phyloP scores from a whole-genome alignment of 2,329 filamentous ascomycete species.

The Aspergillus sp. region DNA sequence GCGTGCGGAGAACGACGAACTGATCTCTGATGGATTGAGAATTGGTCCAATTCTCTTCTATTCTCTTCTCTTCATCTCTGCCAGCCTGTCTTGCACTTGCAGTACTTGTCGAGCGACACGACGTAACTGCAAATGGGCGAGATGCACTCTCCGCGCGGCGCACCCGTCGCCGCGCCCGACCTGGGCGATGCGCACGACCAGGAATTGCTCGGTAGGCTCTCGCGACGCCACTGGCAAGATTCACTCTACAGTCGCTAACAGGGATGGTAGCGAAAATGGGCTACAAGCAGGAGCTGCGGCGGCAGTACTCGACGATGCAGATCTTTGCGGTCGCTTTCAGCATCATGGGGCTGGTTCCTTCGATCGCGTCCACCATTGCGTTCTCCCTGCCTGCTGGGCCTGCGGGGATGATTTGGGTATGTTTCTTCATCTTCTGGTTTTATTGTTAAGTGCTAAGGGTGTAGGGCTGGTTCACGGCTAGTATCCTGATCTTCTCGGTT shows the following conservation, averaged over 20 bases:
- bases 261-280: slow-evolving; percentile 31
- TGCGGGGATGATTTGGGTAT: slow-evolving; percentile 61
- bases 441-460: background rate
- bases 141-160: background rate
- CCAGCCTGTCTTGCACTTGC: too few species aligned
- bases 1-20: too few species aligned
- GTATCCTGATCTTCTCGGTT: slow-evolving; percentile 58
- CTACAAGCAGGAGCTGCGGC: slow-evolving; percentile 61
- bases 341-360: slow-evolving; percentile 63
- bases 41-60: background rate
- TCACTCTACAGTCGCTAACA: background rate
- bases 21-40: too few species aligned
- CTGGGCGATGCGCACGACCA: background rate
- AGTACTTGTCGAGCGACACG: too few species aligned
- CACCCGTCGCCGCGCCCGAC: background rate
- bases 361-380: slow-evolving; percentile 59
- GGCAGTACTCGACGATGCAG: slow-evolving; percentile 63
- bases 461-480: slow-evolving; percentile 58
- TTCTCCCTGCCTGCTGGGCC: slow-evolving; percentile 62
- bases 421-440: background rate
- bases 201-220: background rate
- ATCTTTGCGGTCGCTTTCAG: slow-evolving; percentile 61
- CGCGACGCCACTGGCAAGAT: too few species aligned
- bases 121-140: background rate
- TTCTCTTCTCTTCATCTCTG: background rate